phyloP scores from a whole-genome alignment of 1,284 basidiomycete species.

The Rhodotorula sp. region DNA sequence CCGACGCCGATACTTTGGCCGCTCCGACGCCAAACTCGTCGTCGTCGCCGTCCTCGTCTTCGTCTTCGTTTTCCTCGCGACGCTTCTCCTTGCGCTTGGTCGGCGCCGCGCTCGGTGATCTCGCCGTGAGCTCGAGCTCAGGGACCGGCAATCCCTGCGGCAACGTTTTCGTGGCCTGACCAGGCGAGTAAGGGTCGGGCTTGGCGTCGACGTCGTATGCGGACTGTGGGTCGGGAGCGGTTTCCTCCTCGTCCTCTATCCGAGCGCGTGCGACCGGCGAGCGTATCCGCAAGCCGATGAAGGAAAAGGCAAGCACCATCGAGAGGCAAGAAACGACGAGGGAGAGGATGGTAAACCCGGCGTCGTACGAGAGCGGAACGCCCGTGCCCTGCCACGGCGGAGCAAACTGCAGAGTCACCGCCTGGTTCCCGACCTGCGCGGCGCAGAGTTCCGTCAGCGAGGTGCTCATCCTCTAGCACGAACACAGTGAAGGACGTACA shows the following conservation, averaged over 20 bases:
- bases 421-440: conserved; percentile 52
- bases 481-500: conserved; percentile 3
- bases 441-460: neutral
- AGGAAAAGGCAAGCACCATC: conserved; percentile 54
- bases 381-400: conserved; percentile 31
- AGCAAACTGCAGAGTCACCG: conserved; percentile 50
- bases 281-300: conserved; percentile 52
- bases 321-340: conserved; percentile 51
- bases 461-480: no score
- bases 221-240: neutral
- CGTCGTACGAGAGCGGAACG: conserved; percentile 51
- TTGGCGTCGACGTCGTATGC: conserved; percentile 17
- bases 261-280: conserved; percentile 1
- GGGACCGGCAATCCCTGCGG: neutral
- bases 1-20: conserved; percentile 48
- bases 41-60: conserved; percentile 35
- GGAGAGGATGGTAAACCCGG: conserved; percentile 53
- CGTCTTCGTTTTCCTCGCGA: conserved; percentile 35
- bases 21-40: conserved; percentile 47
- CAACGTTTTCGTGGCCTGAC: neutral
- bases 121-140: neutral
- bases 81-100: conserved; percentile 44
- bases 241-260: neutral
- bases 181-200: neutral
- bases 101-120: neutral